Evolutionary conservation across 129 eudicot species (phyloP).

Genomic region (Ambrosia artemisiifolia): DNA sequence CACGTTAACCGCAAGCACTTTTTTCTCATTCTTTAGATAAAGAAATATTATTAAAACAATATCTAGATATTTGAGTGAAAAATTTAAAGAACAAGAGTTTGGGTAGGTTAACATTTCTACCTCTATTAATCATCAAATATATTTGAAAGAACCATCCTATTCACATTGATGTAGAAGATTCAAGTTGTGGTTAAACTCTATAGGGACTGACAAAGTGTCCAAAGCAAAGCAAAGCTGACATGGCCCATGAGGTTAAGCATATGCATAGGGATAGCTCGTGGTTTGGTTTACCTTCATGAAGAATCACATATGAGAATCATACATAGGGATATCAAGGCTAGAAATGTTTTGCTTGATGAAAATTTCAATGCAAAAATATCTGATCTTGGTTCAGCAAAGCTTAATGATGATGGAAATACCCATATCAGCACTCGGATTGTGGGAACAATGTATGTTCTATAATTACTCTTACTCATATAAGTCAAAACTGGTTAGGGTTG

Average conservation of each 20-base stretch:
- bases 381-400: conserved; percentile 81
- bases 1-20: background rate
- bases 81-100: too few relatives aligned
- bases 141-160: background rate
- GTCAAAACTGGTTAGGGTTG: background rate
- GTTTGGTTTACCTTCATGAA: conserved; percentile 76
- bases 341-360: conserved; percentile 70
- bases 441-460: conserved; percentile 68
- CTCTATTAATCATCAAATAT: background rate
- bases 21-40: background rate
- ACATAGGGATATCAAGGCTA: too few relatives aligned
- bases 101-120: background rate
- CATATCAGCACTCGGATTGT: conserved; percentile 81
- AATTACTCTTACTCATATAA: background rate
- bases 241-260: conserved; percentile 71
- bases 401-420: conserved; percentile 61
- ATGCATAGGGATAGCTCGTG: conserved; percentile 72
- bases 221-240: conserved; percentile 50
- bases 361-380: conserved; percentile 70
- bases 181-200: background rate
- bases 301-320: conserved; percentile 69
- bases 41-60: too few relatives aligned
- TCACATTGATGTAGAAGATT: background rate
- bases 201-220: conserved; percentile 42
- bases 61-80: background rate